Evolutionary conservation across 306 rosid genomes (phyloP), one percentile per base, ranked within the genome.

Genomic region (Mucuna pruriens): DNA sequence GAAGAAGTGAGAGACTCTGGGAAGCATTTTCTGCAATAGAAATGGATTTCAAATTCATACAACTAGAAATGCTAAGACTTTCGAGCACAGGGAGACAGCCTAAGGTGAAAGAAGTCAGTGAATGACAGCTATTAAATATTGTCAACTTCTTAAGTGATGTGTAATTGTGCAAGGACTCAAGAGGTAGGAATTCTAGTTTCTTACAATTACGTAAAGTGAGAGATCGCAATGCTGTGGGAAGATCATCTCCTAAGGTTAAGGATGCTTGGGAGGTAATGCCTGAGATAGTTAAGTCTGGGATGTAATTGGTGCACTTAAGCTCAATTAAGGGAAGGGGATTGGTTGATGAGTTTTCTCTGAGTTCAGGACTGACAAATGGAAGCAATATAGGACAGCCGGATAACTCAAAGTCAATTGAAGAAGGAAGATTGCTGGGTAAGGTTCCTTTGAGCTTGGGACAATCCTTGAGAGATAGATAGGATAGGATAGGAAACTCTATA

Each of bases 181-280:
- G 20, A 49, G 73, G 74, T 46, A 77, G 49, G 40, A 77, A 64
- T 9, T 77, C 74, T 22, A 77, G 31, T 17, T 77, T 33, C 38
- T 20, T 6, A 63, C 74, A 77, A 0, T 1, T 0, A 0, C 0
- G 0, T 0, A 66, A 5, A 1, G 2, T 0, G 7, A 75, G 80
- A 36, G 26, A 58, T 26, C 22, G 42, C 4, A 75, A 60, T 19
- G 57, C 12, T 17, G n/a, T 49, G 22, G 57, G 57, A 15, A 49
- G 22, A 15, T 23, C 57, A 16, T 49, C 9, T 49, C 20, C 6
- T 16, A 49, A 61, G 17, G 80, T 17, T 16, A 49, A 61, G 17
- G 80, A 76, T 4, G 5, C 9, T 9, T 10, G 13, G 45, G 40
- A 44, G 9, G 60, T 31, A 61, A 76, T n/a, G 29, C 26, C 7